Conservation (phyloP, 2,329 filamentous ascomycete genomes). For the Hymenoscyphus albidus region DNA sequence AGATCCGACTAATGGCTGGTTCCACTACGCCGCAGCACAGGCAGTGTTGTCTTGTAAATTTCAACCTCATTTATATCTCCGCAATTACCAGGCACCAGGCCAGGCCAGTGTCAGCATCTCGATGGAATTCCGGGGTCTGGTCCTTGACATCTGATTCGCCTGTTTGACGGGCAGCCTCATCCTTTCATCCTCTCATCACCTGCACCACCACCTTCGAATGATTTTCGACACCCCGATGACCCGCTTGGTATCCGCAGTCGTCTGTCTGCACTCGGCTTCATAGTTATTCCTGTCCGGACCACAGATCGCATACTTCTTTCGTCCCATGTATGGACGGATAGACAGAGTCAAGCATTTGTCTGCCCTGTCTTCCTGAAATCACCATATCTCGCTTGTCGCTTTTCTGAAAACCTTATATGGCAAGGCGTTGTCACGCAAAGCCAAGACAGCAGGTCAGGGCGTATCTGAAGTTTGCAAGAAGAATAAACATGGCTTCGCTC, state of each 20-base stretch:
- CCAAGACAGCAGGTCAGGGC: not conserved
- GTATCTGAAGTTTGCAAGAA: not conserved
- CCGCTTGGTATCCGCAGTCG: not conserved
- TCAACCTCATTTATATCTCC: not conserved
- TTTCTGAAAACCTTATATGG: not conserved
- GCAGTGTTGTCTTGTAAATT: conserved; percentile 1
- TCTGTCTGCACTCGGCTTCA: not conserved
- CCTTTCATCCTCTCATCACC: conserved; percentile 1
- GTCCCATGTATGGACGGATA: no score
- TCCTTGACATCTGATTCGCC: not conserved
- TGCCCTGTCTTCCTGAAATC: not conserved
- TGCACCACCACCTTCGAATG: not conserved
- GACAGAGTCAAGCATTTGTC: not conserved
- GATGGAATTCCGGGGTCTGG: not conserved
- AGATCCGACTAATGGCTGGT: conserved; percentile 12
- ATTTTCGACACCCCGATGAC: not conserved
- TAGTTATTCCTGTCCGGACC: not conserved
- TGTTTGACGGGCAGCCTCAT: not conserved
- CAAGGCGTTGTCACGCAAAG: not conserved
- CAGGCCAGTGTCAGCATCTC: not conserved
- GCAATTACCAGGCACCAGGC: conserved; percentile 1
- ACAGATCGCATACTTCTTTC: not conserved
- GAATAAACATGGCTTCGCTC: not conserved
- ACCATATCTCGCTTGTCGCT: not conserved
- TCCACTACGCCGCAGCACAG: conserved; percentile 13